Percentiles rank a stretch among this genome's conserved stretches.
Conservation (phyloP, 805 yeast species). For the Yamadazyma olivae region DNA sequence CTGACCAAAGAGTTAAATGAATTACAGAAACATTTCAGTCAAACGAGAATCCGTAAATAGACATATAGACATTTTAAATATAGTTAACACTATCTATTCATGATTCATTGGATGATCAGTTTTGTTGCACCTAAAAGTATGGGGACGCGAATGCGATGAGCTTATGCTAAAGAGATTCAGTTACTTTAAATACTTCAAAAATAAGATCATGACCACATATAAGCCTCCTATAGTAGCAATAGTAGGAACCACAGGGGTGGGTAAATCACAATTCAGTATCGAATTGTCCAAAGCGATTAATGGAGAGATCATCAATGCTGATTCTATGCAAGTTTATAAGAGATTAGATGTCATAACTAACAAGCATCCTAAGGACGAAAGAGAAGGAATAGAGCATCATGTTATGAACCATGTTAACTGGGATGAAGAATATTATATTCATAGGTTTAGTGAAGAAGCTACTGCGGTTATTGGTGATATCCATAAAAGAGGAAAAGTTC, state of each 20-base stretch:
- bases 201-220: conserved; percentile 23
- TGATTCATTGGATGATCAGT: not conserved
- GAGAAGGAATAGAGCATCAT: conserved; percentile 78
- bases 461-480: conserved; percentile 58
- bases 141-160: conserved; percentile 1
- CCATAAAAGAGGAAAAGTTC: conserved; percentile 64
- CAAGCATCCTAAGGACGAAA: conserved; percentile 81
- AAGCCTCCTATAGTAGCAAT: conserved; percentile 53
- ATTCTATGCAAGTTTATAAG: conserved; percentile 92
- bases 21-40: conserved; percentile 11
- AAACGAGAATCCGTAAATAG: conserved; percentile 4
- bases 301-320: conserved; percentile 94
- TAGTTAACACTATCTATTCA: not conserved
- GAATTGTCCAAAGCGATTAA: conserved; percentile 72
- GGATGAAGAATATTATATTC: conserved; percentile 79
- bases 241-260: conserved; percentile 96
- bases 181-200: not conserved
- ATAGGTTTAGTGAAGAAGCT: conserved; percentile 76
- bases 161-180: conserved; percentile 5
- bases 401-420: conserved; percentile 81
- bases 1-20: conserved; percentile 9
- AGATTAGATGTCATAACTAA: conserved; percentile 78
- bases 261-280: conserved; percentile 83
- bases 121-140: not conserved
- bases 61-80: not conserved